Evolutionary conservation across 129 eudicot genomes (phyloP), one percentile per base, ranked within the genome.

Genomic region (Kitagawia praeruptora): DNA sequence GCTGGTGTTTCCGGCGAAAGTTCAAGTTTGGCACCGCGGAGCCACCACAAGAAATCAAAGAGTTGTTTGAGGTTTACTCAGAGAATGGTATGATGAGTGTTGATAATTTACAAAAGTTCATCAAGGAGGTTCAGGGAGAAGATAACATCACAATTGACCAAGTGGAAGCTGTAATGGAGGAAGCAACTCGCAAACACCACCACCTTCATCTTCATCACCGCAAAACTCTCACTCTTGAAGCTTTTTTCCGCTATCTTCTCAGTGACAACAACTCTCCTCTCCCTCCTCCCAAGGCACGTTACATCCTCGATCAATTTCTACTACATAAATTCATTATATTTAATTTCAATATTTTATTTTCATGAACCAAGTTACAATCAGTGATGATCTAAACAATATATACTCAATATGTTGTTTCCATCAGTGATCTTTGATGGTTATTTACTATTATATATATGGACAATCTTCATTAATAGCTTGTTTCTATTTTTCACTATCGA

Each of bases 121-220:
- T 90, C 83, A 73, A 21, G 38, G 91, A 88, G 47, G 86, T 89
- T 3, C 97, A 95, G 48, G 91, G 93, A 74, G 93, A 90, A 51
- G 83, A 81, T 12, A 56, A 81, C 3, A 84, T 84, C 1, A 86
- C 91, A 9, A 53, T 3, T n/a, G 97, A 82, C 21, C 91, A 82
- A 74, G 92, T 91, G 5, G 88, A 91, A 49, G 81, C 78, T 18
- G n/a, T 63, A 8, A 75, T 90, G 77, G 91, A 89, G 25, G 71
- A 85, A 7, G 79, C 85, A 4, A 3, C 0, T 41, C 82, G 87
- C 67, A 84, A 80, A 47, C 88, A 88, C 51, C 66, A 88, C 72
- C 72, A 27, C 54, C 85, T 74, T 14, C 85, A 79, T 31, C 73
- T 90, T 40, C 86, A 85, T 74, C 96, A 88, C 38, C 87, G 89